Base-by-base conservation (phyloP, 768 basidiomycete species). In the Lanmaoa rubissima region DNA sequence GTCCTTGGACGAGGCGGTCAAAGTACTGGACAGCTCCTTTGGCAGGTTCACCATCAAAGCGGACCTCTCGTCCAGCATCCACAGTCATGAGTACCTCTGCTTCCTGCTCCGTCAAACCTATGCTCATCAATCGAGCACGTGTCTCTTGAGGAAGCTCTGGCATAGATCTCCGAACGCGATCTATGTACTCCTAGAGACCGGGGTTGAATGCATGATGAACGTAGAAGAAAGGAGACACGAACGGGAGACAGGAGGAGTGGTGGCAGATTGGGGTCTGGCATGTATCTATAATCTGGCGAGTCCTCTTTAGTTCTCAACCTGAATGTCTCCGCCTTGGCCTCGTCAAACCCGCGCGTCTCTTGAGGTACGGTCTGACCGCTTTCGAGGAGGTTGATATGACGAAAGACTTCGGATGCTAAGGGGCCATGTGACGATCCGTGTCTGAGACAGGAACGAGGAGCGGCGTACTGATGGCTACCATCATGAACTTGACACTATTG, bases 211-310 rank as follows among this genome's bases (percentile, higher is more conserved):
- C 59, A 47, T 11, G 5, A n/a, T 16, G 16, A 26, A 39, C 5
- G 24, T 10, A 36, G 24, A 21, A 34, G 54, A 59, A 48, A 48
- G 21, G 43, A 16, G 48, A 59, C 63, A 64, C 61, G 17, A 55
- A 82, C 86, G 57, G 82, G 68, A 54, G 79, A 79, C 8, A 90
- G 65, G 34, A 83, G 66, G 6, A 98, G 74, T 0, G 86, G 82
- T 1, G 94, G 93, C 1, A 98, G 74, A 69, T 98, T 98, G 0
- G 93, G 87, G 69, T 99, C 97, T 0, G 97, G 97, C 92, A 99
- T 96, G 74, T 98, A 98, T 17, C 91, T 83, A 70, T 98, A 99
- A 70, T 99, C 97, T 1, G 91, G 93, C 0, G 94, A 88, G 62
- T 94, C 90, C 64, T 97, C 97, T 73, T 99, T 98, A 45, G 84